Conservation (phyloP, 306 rosid species). For the Trifolium subterraneum region DNA sequence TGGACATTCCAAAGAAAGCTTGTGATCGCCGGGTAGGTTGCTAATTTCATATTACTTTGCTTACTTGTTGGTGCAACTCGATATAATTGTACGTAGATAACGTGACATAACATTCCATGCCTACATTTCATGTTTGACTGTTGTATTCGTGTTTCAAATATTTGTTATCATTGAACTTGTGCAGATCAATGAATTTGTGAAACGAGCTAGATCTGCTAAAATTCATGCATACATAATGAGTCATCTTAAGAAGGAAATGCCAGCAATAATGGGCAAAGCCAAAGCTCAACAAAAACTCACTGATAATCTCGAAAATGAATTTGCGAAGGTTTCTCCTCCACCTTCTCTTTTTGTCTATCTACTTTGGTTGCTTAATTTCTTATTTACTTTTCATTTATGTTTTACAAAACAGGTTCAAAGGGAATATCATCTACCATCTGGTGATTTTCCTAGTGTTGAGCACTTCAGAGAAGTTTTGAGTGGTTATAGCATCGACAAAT, state of each 20-base stretch:
- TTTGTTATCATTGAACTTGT: constrained; percentile 11
- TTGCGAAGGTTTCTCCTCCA: constrained; percentile 64
- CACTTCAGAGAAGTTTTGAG: constrained; percentile 66
- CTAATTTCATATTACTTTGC: constrained; percentile 14
- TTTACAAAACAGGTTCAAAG: constrained; percentile 68
- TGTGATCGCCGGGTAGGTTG: constrained; percentile 80
- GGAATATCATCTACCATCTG: constrained; percentile 83
- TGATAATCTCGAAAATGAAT: constrained; percentile 79
- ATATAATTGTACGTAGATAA: constrained; percentile 3
- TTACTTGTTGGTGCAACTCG: neutral
- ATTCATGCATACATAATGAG: constrained; percentile 90
- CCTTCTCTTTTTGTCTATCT: neutral
- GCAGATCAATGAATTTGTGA: constrained; percentile 96
- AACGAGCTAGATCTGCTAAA: constrained; percentile 96
- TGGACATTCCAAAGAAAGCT: constrained; percentile 87
- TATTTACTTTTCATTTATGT: neutral
- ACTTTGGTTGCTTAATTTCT: constrained; percentile 16
- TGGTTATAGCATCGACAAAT: constrained; percentile 77
- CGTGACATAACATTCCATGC: neutral
- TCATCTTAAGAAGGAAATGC: constrained; percentile 94
- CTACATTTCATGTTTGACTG: neutral
- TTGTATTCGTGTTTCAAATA: neutral
- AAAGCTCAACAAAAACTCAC: constrained; percentile 80
- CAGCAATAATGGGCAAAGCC: constrained; percentile 89
- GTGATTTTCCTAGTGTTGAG: constrained; percentile 86